A percentile compares a stretch with the other conserved stretches of the same genome.
These are phyloP conservation scores for Endocarpon pusillum DNA, from an alignment of 495 filamentous ascomycete genomes.

Conservation along the genomic window DNA sequence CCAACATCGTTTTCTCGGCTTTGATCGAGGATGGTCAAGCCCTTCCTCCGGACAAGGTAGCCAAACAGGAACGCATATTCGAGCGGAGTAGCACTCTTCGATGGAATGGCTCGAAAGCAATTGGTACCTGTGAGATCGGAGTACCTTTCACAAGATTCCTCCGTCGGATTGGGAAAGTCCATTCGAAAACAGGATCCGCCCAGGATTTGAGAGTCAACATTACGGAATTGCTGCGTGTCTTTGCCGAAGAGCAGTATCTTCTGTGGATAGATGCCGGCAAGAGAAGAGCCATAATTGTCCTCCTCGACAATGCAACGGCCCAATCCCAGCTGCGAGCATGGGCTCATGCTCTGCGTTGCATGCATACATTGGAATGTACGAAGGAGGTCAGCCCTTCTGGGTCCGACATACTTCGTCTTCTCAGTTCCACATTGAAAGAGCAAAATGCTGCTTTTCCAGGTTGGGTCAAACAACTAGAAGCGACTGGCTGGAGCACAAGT, in stretches of 20 bases:
- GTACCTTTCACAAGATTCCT: constrained; percentile 23
- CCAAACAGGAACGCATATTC: constrained; percentile 56
- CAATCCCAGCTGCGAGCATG: constrained; percentile 48
- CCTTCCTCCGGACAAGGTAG: constrained; percentile 45
- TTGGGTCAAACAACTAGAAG: constrained; percentile 8
- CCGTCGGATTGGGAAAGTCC: constrained; percentile 10
- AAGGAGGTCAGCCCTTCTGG: too few species aligned
- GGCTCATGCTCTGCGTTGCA: constrained; percentile 53
- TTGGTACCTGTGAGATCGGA: constrained; percentile 35
- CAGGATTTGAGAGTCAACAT: constrained; percentile 16
- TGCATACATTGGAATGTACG: constrained; percentile 11
- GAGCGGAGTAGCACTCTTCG: constrained; percentile 41
- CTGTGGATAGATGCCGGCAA: constrained; percentile 29
- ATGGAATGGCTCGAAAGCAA: constrained; percentile 30
- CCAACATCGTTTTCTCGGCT: constrained; percentile 58
- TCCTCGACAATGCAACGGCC: constrained; percentile 40
- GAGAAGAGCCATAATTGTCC: constrained; percentile 33
- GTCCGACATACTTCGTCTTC: constrained; percentile 12
- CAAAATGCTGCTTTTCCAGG: constrained; percentile 5
- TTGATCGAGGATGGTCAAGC: constrained; percentile 32
- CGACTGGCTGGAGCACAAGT: too few species aligned
- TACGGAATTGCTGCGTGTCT: constrained; percentile 30
- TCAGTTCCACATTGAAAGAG: constrained; percentile 6
- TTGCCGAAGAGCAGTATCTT: constrained; percentile 32
- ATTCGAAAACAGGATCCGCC: constrained; percentile 23